Percentiles rank a stretch among this genome's conserved stretches.
Evolutionary conservation across 176 grass and related monocot genomes (phyloP).

Genomic region (Themeda triandra): DNA sequence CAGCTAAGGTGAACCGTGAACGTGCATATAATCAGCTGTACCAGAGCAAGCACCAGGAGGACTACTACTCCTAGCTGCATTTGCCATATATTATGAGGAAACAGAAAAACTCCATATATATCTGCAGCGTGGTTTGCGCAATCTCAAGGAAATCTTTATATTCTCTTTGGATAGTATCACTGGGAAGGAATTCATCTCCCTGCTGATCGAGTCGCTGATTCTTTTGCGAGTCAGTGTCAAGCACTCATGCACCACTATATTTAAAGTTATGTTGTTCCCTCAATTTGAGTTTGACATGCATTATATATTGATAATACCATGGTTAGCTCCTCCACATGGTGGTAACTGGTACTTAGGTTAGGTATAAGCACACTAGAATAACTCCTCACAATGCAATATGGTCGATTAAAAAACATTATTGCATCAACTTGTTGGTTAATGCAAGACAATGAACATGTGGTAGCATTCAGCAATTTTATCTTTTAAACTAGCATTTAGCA

Average conservation of each 20-base stretch:
- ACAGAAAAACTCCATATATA: neutral
- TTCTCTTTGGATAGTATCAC: slow-evolving; percentile 32
- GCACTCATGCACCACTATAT: slow-evolving; percentile 29
- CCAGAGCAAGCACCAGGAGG: neutral
- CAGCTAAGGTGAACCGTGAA: neutral
- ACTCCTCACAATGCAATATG: neutral
- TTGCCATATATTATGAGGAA: slow-evolving; percentile 28
- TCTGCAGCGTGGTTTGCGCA: slow-evolving; percentile 4
- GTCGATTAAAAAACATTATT: neutral
- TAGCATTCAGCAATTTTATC: too few species aligned
- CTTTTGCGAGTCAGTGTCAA: slow-evolving; percentile 18
- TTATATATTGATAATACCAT: neutral
- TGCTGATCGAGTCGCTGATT: neutral
- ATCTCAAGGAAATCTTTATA: slow-evolving; percentile 43
- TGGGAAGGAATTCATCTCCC: slow-evolving; percentile 21
- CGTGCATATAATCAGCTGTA: neutral
- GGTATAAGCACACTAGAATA: neutral
- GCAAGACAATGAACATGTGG: too few species aligned
- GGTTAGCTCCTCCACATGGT: neutral
- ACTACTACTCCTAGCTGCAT: neutral
- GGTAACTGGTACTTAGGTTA: neutral
- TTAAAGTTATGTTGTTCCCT: slow-evolving; percentile 49
- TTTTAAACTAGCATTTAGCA: too few species aligned
- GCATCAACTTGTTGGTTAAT: neutral
- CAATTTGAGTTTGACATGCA: slow-evolving; percentile 25